These are phyloP conservation scores for Pestalotiopsis sp. DNA, from an alignment of 2,329 filamentous ascomycete species.

Conservation along the genomic window DNA sequence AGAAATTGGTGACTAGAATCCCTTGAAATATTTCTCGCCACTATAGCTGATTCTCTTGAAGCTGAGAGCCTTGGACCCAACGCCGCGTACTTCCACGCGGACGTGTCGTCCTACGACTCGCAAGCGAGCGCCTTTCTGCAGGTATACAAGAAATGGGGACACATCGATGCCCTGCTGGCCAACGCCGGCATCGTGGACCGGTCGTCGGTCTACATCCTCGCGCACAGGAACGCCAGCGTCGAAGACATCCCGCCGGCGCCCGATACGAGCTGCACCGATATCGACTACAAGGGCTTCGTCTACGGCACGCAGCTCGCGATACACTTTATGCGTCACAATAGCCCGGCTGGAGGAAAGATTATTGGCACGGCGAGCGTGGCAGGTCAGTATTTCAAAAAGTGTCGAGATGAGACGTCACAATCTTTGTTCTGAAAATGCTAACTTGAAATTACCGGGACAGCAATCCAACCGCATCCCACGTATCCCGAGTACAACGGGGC, in stretches of 20 bases:
- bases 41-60: background rate
- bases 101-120: constrained; percentile 49
- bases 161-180: constrained; percentile 50
- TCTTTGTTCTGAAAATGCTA: background rate
- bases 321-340: constrained; percentile 57
- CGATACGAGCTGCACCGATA: constrained; percentile 46
- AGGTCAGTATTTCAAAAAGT: constrained; percentile 19
- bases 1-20: constrained; percentile 31
- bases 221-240: constrained; percentile 19
- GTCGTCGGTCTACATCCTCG: constrained; percentile 45
- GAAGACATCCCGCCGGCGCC: constrained; percentile 43
- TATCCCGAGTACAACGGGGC: constrained; percentile 54
- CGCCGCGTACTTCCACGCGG: constrained; percentile 44
- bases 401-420: background rate
- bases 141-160: constrained; percentile 45
- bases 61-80: constrained; percentile 18
- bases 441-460: background rate
- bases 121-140: constrained; percentile 44
- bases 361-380: constrained; percentile 40
- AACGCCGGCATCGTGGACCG: constrained; percentile 54
- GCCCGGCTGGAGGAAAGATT: constrained; percentile 43
- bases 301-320: constrained; percentile 52
- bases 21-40: background rate
- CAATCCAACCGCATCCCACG: constrained; percentile 41
- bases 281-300: constrained; percentile 54